phyloP scores from a whole-genome alignment of 768 basidiomycete genomes.

The Calvatia gigantea region DNA sequence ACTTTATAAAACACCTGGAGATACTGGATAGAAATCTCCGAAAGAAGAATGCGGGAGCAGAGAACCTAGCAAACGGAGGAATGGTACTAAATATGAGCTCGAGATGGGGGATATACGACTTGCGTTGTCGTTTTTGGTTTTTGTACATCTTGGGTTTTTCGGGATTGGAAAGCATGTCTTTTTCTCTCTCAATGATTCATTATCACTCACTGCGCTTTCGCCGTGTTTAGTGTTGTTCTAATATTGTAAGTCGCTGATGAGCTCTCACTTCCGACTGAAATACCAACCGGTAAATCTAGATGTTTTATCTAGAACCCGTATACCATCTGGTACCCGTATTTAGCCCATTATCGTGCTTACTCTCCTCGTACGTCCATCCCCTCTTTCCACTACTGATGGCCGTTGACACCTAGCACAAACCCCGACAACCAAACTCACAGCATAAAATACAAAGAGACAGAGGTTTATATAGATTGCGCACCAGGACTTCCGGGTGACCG shows the following conservation, averaged over 20 bases:
- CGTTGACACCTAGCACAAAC: too few species aligned
- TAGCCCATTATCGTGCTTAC: too few species aligned
- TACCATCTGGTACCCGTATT: constrained; percentile 69
- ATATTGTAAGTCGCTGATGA: constrained; percentile 60
- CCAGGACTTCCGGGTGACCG: too few species aligned
- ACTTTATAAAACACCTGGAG: too few species aligned
- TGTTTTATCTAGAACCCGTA: constrained; percentile 86
- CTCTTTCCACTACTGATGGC: too few species aligned
- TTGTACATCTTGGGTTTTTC: constrained; percentile 85
- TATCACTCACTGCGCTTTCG: too few species aligned
- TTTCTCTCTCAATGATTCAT: too few species aligned
- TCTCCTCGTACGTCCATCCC: too few species aligned
- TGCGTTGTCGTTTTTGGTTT: constrained; percentile 80
- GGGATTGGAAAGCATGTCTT: constrained; percentile 74
- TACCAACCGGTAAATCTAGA: constrained; percentile 24
- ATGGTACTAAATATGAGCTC: constrained; percentile 33
- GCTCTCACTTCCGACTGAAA: too few species aligned
- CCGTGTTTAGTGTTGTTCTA: constrained; percentile 72
- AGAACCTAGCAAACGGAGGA: not conserved
- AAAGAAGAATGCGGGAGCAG: not conserved
- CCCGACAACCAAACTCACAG: too few species aligned
- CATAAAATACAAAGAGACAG: too few species aligned
- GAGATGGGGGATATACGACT: constrained; percentile 63
- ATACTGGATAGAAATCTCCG: constrained; percentile 49
- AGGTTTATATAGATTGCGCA: too few species aligned